Conservation (phyloP, 805 yeast species). For the Candida nemodendra region DNA sequence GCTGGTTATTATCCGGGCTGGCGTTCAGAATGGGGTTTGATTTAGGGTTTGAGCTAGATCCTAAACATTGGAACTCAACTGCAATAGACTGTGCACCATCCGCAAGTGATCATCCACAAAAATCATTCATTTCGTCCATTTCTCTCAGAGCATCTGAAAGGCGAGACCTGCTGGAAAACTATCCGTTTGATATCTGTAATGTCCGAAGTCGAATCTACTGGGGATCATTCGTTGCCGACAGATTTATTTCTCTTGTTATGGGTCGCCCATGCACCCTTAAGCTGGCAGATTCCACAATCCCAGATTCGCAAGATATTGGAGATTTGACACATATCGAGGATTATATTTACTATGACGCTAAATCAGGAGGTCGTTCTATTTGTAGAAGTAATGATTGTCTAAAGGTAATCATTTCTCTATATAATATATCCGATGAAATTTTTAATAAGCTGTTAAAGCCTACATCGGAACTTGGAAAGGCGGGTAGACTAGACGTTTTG, state of each 20-base stretch:
- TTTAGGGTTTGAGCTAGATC: conserved; percentile 61
- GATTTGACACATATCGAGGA: conserved; percentile 59
- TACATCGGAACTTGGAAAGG: conserved; percentile 4
- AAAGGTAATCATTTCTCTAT: conserved; percentile 40
- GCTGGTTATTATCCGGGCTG: conserved; percentile 63
- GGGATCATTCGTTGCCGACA: conserved; percentile 66
- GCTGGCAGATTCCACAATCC: conserved; percentile 54
- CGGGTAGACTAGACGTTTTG: conserved; percentile 15
- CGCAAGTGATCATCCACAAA: not conserved
- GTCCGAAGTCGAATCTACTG: conserved; percentile 59
- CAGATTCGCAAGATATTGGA: conserved; percentile 57
- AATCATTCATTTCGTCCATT: not conserved
- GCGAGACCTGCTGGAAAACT: conserved; percentile 29
- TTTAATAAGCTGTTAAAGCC: conserved; percentile 38
- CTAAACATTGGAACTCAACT: conserved; percentile 57
- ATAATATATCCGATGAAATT: conserved; percentile 45
- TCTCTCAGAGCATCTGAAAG: not conserved
- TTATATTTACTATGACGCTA: conserved; percentile 38
- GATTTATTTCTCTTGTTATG: conserved; percentile 54
- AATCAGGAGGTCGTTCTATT: conserved; percentile 19
- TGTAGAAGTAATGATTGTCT: conserved; percentile 41
- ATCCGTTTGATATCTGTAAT: conserved; percentile 17
- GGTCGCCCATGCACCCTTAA: conserved; percentile 59
- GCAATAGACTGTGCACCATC: conserved; percentile 20
- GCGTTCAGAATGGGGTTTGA: conserved; percentile 67